Conservation (phyloP, 208 protist species). For the Porcisia hertigi region DNA sequence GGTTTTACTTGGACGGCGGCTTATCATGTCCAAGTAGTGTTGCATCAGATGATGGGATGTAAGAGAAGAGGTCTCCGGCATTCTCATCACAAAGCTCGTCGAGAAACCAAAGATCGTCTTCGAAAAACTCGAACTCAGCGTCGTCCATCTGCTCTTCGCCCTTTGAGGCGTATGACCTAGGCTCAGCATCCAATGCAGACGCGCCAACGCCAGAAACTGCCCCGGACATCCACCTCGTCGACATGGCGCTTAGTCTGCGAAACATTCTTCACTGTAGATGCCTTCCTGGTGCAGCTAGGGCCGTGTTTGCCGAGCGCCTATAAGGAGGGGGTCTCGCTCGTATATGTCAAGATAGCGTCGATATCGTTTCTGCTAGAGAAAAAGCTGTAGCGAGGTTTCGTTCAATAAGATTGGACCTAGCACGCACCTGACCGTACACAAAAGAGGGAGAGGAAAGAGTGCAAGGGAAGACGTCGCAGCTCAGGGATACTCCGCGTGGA, state of each 20-base stretch:
- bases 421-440: not conserved
- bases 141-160: constrained; percentile 31
- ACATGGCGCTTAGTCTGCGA: constrained; percentile 5
- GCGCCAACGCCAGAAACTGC: constrained; percentile 14
- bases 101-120: constrained; percentile 81
- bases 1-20: constrained; percentile 4
- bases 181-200: not conserved
- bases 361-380: not conserved
- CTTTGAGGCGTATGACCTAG: constrained; percentile 22
- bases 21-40: constrained; percentile 32
- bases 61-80: constrained; percentile 57
- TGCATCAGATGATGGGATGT: constrained; percentile 67
- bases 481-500: not conserved
- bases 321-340: not conserved
- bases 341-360: not conserved
- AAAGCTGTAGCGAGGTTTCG: not conserved
- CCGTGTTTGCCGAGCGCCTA: not conserved
- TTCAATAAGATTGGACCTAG: not conserved
- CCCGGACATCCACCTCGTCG: constrained; percentile 4
- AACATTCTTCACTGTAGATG: not conserved
- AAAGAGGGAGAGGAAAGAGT: not conserved
- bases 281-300: not conserved
- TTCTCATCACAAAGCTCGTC: constrained; percentile 76
- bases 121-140: constrained; percentile 62
- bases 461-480: not conserved